Conservation (phyloP, 208 protist species). For the Jaenimonas drosophilae region DNA sequence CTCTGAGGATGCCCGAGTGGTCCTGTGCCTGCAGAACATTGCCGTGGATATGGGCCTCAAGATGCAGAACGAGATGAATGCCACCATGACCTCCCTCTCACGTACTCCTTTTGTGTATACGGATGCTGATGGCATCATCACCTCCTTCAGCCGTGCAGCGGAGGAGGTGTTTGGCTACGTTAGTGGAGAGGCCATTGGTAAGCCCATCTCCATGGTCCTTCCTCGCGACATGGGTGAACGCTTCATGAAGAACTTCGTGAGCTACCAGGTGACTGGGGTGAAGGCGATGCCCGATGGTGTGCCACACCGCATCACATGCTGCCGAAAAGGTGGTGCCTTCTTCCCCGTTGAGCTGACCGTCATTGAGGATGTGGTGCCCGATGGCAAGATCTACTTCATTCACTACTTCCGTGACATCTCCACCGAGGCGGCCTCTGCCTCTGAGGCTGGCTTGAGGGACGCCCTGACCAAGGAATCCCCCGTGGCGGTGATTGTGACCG, state of each 20-base stretch:
- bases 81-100: not conserved
- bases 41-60: not conserved
- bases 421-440: not conserved
- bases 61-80: not conserved
- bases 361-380: constrained; percentile 6
- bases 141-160: constrained; percentile 3
- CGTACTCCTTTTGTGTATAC: constrained; percentile 5
- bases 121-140: constrained; percentile 4
- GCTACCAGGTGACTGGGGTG: constrained; percentile 10
- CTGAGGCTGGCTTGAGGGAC: constrained; percentile 9
- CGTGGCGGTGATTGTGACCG: constrained; percentile 5
- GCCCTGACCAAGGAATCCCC: constrained; percentile 4
- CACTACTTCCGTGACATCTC: constrained; percentile 5
- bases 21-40: constrained; percentile 6
- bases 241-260: constrained; percentile 8
- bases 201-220: constrained; percentile 10
- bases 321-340: constrained; percentile 8
- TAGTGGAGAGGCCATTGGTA: constrained; percentile 6
- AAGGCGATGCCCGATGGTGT: constrained; percentile 5
- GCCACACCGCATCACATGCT: not conserved
- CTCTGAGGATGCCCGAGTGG: not conserved
- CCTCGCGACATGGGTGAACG: constrained; percentile 3
- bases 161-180: constrained; percentile 13
- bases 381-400: constrained; percentile 1
- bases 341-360: constrained; percentile 1